A percentile compares a stretch with the other conserved stretches of the same genome.
Conservation (phyloP, 768 basidiomycete species). For the Butyriboletus loyo region DNA sequence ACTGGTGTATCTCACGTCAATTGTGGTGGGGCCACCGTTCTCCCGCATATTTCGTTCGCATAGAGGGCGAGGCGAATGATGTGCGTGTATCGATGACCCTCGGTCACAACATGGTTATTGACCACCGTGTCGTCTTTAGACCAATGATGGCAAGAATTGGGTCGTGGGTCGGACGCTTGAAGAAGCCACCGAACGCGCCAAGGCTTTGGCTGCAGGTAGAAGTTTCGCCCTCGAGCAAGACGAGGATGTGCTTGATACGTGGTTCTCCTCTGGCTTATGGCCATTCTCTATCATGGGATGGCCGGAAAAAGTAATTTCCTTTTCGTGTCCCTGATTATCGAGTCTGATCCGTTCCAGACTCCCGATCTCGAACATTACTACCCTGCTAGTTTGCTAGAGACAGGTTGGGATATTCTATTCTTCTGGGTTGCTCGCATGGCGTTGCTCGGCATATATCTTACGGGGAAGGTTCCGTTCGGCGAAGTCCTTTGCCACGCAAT, state of each 20-base stretch:
- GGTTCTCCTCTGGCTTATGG: constrained; percentile 98
- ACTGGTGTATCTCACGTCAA: constrained; percentile 99
- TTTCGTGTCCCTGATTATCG: neutral
- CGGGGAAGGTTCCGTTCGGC: constrained; percentile 87
- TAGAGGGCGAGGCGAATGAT: constrained; percentile 73
- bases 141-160: constrained; percentile 77
- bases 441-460: constrained; percentile 84
- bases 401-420: constrained; percentile 99
- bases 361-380: constrained; percentile 78
- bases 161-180: constrained; percentile 80
- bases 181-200: constrained; percentile 76
- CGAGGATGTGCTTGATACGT: constrained; percentile 96
- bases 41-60: constrained; percentile 88
- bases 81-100: constrained; percentile 37
- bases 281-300: constrained; percentile 97
- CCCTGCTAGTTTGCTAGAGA: constrained; percentile 88
- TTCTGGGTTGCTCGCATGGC: constrained; percentile 99
- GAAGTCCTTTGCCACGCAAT: constrained; percentile 98
- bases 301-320: constrained; percentile 73
- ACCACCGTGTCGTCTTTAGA: constrained; percentile 34
- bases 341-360: constrained; percentile 48
- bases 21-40: constrained; percentile 99
- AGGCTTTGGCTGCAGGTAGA: constrained; percentile 60
- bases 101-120: neutral
- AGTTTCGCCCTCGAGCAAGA: constrained; percentile 85